Percentiles rank a stretch among this genome's conserved stretches.
These are phyloP conservation scores for Chamaecyparis obtusa DNA, from an alignment of 75 land plant genomes.

Conservation along the genomic window DNA sequence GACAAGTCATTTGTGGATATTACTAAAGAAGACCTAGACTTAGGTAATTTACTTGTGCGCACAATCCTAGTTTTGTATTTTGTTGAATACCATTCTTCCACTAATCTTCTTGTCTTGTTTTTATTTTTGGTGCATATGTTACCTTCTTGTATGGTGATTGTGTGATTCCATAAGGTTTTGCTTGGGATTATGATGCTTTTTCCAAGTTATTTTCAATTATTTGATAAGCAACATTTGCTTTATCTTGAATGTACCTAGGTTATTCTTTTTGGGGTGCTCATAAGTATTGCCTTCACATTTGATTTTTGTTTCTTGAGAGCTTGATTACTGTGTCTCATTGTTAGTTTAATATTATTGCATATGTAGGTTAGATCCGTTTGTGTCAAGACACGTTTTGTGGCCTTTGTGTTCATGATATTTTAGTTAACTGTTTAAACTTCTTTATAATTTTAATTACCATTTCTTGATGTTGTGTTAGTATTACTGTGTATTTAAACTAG, in stretches of 20 bases:
- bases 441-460: background rate
- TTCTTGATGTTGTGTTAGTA: background rate
- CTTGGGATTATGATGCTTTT: background rate
- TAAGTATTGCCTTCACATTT: no score
- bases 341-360: background rate
- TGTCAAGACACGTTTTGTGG: background rate
- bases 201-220: background rate
- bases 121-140: background rate
- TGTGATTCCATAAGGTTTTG: background rate
- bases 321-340: background rate
- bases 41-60: conserved; percentile 51
- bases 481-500: background rate
- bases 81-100: background rate
- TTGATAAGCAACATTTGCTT: background rate
- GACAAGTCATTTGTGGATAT: conserved; percentile 95
- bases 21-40: conserved; percentile 93
- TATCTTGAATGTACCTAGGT: background rate
- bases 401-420: no score
- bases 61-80: background rate
- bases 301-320: background rate
- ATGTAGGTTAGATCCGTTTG: background rate
- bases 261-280: background rate
- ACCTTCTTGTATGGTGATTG: background rate
- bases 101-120: background rate
- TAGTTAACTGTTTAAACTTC: background rate